These are phyloP conservation scores for Westerdykella sp. DNA, from an alignment of 2,329 filamentous ascomycete genomes.

Conservation along the genomic window DNA sequence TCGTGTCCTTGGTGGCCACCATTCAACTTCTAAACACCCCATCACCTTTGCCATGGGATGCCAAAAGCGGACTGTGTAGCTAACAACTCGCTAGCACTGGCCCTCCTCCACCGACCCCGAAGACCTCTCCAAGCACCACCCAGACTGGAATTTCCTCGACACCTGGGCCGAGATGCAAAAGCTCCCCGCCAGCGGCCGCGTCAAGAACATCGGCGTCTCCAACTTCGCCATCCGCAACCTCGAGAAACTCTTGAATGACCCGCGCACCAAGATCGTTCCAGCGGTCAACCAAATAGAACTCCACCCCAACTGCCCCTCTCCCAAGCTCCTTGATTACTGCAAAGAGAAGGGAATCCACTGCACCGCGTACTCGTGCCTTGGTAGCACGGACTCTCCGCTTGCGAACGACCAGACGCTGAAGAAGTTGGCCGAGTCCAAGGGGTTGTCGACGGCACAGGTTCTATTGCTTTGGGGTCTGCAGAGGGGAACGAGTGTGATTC, in stretches of 20 bases:
- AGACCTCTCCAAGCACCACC: conserved; percentile 60
- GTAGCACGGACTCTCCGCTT: conserved; percentile 63
- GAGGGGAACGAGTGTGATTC: conserved; percentile 76
- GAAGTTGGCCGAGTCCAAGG: conserved; percentile 57
- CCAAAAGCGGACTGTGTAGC: background rate
- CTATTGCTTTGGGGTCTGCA: conserved; percentile 74
- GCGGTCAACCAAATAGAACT: conserved; percentile 80
- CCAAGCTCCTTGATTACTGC: conserved; percentile 69
- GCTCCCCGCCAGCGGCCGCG: conserved; percentile 62
- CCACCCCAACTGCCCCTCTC: conserved; percentile 75
- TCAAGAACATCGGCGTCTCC: conserved; percentile 75
- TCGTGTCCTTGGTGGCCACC: conserved; percentile 33
- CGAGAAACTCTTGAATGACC: conserved; percentile 63
- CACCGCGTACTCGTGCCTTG: conserved; percentile 69
- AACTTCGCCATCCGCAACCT: conserved; percentile 80
- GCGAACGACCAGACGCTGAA: conserved; percentile 60
- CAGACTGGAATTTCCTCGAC: conserved; percentile 77
- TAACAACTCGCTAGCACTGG: conserved; percentile 43
- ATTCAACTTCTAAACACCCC: conserved; percentile 6
- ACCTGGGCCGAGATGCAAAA: conserved; percentile 71
- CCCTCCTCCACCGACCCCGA: conserved; percentile 58
- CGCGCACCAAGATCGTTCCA: conserved; percentile 55
- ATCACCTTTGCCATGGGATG: background rate
- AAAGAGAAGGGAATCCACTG: conserved; percentile 66
- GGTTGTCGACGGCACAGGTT: conserved; percentile 67